Base-by-base conservation (phyloP, 1,284 basidiomycete species). In the Retiboletus flavoniger region DNA sequence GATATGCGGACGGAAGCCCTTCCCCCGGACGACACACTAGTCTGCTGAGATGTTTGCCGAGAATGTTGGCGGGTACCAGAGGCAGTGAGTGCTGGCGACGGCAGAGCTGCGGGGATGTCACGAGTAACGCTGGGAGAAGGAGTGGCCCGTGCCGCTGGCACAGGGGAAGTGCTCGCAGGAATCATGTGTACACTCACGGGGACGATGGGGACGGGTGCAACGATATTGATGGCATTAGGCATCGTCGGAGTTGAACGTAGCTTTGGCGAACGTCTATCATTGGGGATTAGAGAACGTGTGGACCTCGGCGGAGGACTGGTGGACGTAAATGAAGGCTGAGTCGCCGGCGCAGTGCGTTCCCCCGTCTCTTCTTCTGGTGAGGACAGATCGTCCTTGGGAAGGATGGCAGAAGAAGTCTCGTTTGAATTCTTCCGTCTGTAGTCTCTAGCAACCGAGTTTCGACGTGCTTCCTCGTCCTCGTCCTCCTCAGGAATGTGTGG, bases 401-500 rank as follows among this genome's bases (percentile, higher is more conserved):
- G 56, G 40, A 63, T 55, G 14, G 43, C 44, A 42, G 61, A 59
- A 50, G 70, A 59, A 5, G 54, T 58, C 10, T 32, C 55, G 10
- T 45, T 59, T 10, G 62, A 63, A n/a, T 43, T 47, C 28, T 49
- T 54, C 28, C 62, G 65, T n/a, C 40, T 32, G 26, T 45, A 53
- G 36, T 35, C 40, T 29, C 40, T 43, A 38, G 54, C 58, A 51
- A 56, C 55, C 56, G 59, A 60, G 55, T 47, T 62, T 57, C 63
- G 59, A 65, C 69, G 39, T 67, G 32, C 53, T 29, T 60, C 58
- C 65, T 74, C 74, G 2, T 78, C 78, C 55, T 84, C 86, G n/a
- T 85, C 83, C 57, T 85, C 87, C 65, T 89, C 86, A 19, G 80
- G 73, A 34, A 89, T 88, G 59, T 80, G 75, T 8, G 82, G 77